Base-by-base conservation (phyloP, 2,329 filamentous ascomycete genomes). In the Venturia aucupariae region DNA sequence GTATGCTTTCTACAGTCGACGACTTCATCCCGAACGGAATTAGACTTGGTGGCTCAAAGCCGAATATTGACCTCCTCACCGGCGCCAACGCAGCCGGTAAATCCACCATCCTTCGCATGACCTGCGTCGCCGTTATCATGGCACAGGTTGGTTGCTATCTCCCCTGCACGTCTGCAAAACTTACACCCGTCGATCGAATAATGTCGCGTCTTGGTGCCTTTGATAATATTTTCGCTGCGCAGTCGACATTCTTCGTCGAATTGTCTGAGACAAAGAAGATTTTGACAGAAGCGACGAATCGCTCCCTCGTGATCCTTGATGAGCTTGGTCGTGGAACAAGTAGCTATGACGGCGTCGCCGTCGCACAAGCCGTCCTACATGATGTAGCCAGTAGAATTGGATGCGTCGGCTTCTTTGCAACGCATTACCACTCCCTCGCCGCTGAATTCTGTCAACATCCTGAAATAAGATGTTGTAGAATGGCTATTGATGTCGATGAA, bases 201-300 rank as follows among this genome's bases (percentile, higher is more conserved):
- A 99, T 99, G 94, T 97, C 93, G 11, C 90, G 94, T 57, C 85
- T 99, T 0, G 94, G 94, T 11, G 94, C 94, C 60, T 96, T 97
- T 72, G 94, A 99, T 84, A 97, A 97, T 76, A 99, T 99, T 70
- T 97, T 99, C 73, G 94, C 93, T 1, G 90, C 93, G 0, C 94
- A 99, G 75, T 96, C 90, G 17, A 99, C 94, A 2, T 99, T 99
- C 81, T 97, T 99, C 72, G 93, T 99, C 35, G 94, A 99, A 76
- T 80, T 99, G 1, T 92, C 92, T 0, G 94, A 99, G 75, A 99
- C 94, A 0, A 96, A 97, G 80, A 97, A 97, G 81, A 99, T 99
- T 61, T 82, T 99, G 0, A 86, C 90, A 0, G 94, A 97, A 77
- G 94, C 94, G 0, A 97, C 93, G 0, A 89, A 93, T 0, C 90